Evolutionary conservation across 257 asterid species (phyloP), one percentile per base, ranked within the genome.

Genomic region (Lantana camara): DNA sequence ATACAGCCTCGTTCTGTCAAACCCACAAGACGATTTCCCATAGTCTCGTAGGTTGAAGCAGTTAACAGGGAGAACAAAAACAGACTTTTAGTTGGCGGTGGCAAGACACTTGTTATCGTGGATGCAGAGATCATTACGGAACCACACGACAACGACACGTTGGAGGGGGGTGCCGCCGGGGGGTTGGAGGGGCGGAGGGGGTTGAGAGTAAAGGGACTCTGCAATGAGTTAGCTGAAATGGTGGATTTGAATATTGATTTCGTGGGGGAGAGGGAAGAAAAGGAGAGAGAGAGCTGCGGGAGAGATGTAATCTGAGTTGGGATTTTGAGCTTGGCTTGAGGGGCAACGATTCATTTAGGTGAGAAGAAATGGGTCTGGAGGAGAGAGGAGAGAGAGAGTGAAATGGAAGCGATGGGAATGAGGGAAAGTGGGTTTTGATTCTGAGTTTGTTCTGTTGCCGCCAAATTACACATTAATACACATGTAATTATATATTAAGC

Each of bases 111-210:
- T 98, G 45, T 94, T 94, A 74, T 94, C 99, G 54, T 88, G 89
- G 68, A 88, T 77, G 29, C 99, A 98, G 48, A 94, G 96, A 73
- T 94, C 99, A 75, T 94, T 94, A 9, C 99, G 95, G 83, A 94
- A 85, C 99, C 98, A 90, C 0, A 90, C 95, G 46, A 94, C 84
- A 15, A 92, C 81, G 11, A 96, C 79, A 40, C 90, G 85, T 46
- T 93, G 95, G 55, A 81, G 68, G 60, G 78, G 84, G 58, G 87
- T 91, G 70, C 74, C 85, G 58, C 73, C 75, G 16, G 94, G 10
- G 96, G 98, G 56, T 91, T 84, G 11, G 91, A 66, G 9, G 95
- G 96, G 70, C 91, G 96, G 62, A 61, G 77, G 0, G 96, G 98
- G 79, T 75, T 77, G 0, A 79, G 57, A 9, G 82, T 63, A 15